A percentile compares a stretch with the other conserved stretches of the same genome.
Conservation (phyloP, 23 red algal genomes). For the Cyanidiococcus yangmingshanensis region DNA sequence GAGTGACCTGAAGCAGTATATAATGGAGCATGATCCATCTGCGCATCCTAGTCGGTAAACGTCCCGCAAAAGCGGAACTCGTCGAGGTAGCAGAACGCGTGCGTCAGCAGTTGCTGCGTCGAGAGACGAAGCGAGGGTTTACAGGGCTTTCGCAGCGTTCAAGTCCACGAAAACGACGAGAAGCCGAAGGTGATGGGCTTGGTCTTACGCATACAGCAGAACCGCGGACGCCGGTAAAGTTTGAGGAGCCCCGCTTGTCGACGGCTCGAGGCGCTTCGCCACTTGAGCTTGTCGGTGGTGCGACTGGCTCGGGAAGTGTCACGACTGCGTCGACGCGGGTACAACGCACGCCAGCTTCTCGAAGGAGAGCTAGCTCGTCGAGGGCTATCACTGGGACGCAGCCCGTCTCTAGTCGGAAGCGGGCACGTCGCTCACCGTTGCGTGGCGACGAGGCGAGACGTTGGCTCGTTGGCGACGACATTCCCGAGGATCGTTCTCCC, state of each 20-base stretch:
- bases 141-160: not conserved
- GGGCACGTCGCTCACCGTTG: not conserved
- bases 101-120: not conserved
- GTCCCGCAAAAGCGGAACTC: not conserved
- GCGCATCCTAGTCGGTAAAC: not conserved
- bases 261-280: constrained; percentile 18
- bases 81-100: not conserved
- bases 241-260: not conserved
- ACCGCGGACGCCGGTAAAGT: not conserved
- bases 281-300: constrained; percentile 21
- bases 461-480: constrained; percentile 5
- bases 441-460: constrained; percentile 12
- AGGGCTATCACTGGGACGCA: not conserved
- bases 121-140: not conserved
- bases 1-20: not conserved
- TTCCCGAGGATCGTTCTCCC: constrained; percentile 8
- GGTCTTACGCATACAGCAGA: not conserved
- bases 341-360: not conserved
- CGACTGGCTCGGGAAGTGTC: not conserved
- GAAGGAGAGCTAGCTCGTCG: not conserved
- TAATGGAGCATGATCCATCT: not conserved
- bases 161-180: not conserved
- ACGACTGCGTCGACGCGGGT: not conserved
- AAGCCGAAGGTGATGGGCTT: not conserved
- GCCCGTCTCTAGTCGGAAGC: not conserved